These are phyloP conservation scores for Angophora floribunda DNA, from an alignment of 345 rosid genomes.

Conservation along the genomic window DNA sequence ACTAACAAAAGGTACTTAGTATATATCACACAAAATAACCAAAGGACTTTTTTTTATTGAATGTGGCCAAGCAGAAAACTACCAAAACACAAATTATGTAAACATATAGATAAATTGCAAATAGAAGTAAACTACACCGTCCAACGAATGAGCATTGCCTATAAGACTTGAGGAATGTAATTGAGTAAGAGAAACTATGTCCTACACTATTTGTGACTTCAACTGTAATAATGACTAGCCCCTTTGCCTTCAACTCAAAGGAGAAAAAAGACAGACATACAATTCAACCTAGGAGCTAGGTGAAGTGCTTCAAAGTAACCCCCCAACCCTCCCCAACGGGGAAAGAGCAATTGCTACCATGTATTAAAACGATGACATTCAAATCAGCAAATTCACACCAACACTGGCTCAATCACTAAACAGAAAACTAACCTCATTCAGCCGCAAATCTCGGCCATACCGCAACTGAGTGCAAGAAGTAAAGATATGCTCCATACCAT, in stretches of 20 bases:
- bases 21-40: not conserved
- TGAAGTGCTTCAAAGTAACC: not conserved
- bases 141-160: not conserved
- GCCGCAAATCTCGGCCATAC: constrained; percentile 87
- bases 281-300: not conserved
- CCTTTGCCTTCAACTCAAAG: not conserved
- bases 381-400: not conserved
- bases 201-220: not conserved
- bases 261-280: not conserved
- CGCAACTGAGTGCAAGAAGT: constrained; percentile 74
- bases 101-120: not conserved
- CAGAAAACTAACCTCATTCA: constrained; percentile 68
- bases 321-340: not conserved
- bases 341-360: not conserved
- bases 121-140: not conserved
- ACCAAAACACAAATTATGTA: not conserved
- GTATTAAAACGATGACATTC: not conserved
- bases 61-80: not conserved
- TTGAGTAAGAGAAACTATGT: not conserved
- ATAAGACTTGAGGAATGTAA: not conserved
- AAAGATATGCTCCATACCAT: constrained; percentile 99
- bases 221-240: not conserved
- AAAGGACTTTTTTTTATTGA: not conserved
- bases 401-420: not conserved
- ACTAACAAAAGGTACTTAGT: not conserved